Base-by-base conservation (phyloP, 495 filamentous ascomycete genomes). In the Penicillium fimorum region DNA sequence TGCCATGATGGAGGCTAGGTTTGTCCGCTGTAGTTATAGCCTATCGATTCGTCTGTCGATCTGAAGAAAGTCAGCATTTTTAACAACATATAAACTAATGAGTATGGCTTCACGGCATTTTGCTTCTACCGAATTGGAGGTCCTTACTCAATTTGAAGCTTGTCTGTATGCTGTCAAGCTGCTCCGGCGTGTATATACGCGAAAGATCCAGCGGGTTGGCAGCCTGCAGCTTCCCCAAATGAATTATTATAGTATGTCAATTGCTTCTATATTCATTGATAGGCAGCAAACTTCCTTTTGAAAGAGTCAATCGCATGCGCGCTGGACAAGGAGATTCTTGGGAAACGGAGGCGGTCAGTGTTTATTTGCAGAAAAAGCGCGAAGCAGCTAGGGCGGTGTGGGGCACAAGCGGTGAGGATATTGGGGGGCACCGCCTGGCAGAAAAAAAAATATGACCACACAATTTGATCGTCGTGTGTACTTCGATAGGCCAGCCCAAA, bases 391-490 rank as follows among this genome's bases (percentile, higher is more conserved):
- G 48, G 58, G 66, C 69, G 71, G 70, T 75, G 48, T 52, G 37
- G 3, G 17, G 9, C 2, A 25, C 12, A 57, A 54, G 66, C 66
- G 66, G 66, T 67, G 12, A 33, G 45, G 6, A 6, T n/a, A 51
- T 52, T 59, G 18, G 30, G 48, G 37, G 37, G 44, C 61, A 60
- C 66, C 66, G 62, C 64, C 56, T 20, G 62, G 60, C 68, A 71
- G 60, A 72, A 72, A 67, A 64, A 62, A 64, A 68, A 62, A 58
- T 70, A 66, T 75, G 70, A 76, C 57, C 61, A 48, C 54, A 48
- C 72, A 74, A 72, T 73, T 73, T 69, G 55, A 56, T 59, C 52
- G 47, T 54, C 51, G 11, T 40, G 50, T 44, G 50, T 30, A 41
- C 43, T 51, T 50, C 35, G 58, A 57, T 53, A 40, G 47, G 33